Base-by-base conservation (phyloP, 2,329 filamentous ascomycete genomes). In the Colletotrichum sp. region DNA sequence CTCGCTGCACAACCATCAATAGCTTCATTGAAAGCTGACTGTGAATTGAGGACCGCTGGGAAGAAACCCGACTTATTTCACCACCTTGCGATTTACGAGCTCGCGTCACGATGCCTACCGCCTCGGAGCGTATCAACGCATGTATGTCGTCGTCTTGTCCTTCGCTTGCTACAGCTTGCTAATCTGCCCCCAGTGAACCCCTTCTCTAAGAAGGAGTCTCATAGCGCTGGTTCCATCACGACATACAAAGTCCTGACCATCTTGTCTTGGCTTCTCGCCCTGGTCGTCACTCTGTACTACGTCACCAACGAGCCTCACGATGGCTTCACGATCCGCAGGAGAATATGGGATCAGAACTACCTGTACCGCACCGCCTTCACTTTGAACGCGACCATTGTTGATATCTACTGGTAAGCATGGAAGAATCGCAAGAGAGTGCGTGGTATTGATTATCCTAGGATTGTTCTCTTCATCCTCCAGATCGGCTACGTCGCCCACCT, bases 181-280 rank as follows among this genome's bases (percentile, higher is more conserved):
- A 76, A 65, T 70, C 30, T 30, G 25, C 34, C 34, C 55, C 49
- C 77, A 95, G 93, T 92, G 83, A 97, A 97, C 84, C 95, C 95
- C 32, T 97, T 97, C 86, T 88, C 90, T 76, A 92, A 90, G 84
- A 92, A 92, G 81, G 93, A 96, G 76, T 88, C 91, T 22, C 93
- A 95, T 82, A 89, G 89, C 77, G 84, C 86, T 34, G 87, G 88
- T 77, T 88, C 92, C 67, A 87, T 98, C 80, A 87, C 92, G 78
- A 88, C 92, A 44, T 97, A 97, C 90, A 96, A 95, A 85, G 86
- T 95, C 82, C 86, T 96, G 77, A 95, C 95, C 6, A 89, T 93
- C 59, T 77, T 95, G 67, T 93, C 93, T 44, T 98, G 95, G 93
- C 85, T 95, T 32, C 86, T 98, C 61, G 91, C 95, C 52, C 87